phyloP scores from a whole-genome alignment of 352 stramenopile species.

The Aphanomyces cochlioides region DNA sequence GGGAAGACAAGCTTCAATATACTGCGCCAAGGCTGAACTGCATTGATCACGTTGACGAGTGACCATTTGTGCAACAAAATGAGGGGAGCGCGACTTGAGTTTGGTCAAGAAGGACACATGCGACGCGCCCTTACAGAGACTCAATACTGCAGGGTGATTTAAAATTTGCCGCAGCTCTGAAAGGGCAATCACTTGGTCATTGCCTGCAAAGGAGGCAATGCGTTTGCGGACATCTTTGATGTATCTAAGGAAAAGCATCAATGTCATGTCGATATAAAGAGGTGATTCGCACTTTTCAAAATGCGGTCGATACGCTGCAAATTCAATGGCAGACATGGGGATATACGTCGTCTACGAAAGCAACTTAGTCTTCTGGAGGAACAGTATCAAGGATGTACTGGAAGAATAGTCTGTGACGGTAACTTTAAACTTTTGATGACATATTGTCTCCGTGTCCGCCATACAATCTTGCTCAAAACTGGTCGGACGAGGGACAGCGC shows the following conservation, averaged over 20 bases:
- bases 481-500: slow-evolving; percentile 1
- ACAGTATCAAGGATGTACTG: not conserved
- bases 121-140: slow-evolving; percentile 25
- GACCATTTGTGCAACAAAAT: slow-evolving; percentile 1
- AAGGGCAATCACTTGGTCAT: not conserved
- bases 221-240: slow-evolving; percentile 22
- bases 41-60: slow-evolving; percentile 10
- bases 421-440: slow-evolving; percentile 16
- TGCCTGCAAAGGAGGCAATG: not conserved
- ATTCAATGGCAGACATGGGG: slow-evolving; percentile 26
- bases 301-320: slow-evolving; percentile 24
- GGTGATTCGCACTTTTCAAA: slow-evolving; percentile 13
- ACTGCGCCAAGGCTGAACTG: not conserved
- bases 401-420: slow-evolving; percentile 15
- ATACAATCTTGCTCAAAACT: slow-evolving; percentile 23
- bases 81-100: not conserved
- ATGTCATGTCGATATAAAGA: not conserved
- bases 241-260: not conserved
- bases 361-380: not conserved
- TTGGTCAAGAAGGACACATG: slow-evolving; percentile 19
- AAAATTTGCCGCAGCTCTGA: slow-evolving; percentile 1
- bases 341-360: slow-evolving; percentile 21
- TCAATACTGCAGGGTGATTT: slow-evolving; percentile 12
- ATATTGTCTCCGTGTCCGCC: slow-evolving; percentile 10
- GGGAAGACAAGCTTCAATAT: not conserved